These are phyloP conservation scores for Zymoseptoria ardabiliae DNA, from an alignment of 2,329 filamentous ascomycete species.

Conservation along the genomic window DNA sequence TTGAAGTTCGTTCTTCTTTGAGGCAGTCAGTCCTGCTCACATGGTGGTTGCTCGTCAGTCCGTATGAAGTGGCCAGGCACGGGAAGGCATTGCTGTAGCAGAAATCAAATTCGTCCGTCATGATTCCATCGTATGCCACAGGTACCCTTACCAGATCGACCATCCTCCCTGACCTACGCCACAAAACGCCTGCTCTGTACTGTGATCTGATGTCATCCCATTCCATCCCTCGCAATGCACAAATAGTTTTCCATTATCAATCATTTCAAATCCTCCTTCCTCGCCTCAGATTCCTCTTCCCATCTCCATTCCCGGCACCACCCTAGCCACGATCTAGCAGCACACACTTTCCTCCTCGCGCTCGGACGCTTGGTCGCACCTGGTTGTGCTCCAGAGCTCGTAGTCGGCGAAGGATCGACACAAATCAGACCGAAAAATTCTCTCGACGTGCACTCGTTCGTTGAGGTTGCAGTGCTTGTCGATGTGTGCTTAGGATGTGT, in stretches of 20 bases:
- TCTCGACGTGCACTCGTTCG: conserved; percentile 17
- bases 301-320: conserved; percentile 18
- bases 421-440: conserved; percentile 28
- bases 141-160: not conserved
- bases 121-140: not conserved
- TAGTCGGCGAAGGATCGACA: conserved; percentile 21
- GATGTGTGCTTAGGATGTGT: conserved; percentile 12
- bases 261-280: conserved; percentile 1
- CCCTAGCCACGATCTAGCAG: conserved; percentile 22
- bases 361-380: conserved; percentile 12
- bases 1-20: no score
- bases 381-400: conserved; percentile 4
- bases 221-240: not conserved
- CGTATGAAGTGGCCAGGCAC: not conserved
- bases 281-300: conserved; percentile 9
- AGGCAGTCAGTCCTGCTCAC: not conserved
- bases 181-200: not conserved
- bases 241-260: not conserved
- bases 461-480: conserved; percentile 13
- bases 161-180: not conserved
- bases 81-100: not conserved
- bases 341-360: conserved; percentile 15
- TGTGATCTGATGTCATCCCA: not conserved
- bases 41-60: not conserved
- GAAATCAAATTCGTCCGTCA: not conserved